Base-by-base conservation (phyloP, 305 asterid species). In the Fraxinus floribunda region DNA sequence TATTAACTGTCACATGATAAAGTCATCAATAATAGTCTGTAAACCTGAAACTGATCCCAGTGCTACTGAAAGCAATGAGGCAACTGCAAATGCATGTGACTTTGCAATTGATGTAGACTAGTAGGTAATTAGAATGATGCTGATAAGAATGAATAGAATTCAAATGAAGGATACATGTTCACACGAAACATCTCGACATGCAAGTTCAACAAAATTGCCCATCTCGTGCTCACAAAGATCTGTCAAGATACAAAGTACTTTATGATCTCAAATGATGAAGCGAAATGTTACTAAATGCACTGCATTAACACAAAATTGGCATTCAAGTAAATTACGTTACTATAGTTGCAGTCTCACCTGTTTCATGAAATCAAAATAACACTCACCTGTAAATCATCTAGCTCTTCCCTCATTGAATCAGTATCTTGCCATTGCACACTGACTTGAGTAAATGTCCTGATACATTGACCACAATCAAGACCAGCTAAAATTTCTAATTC, bases 361-460 rank as follows among this genome's bases (percentile, higher is more conserved):
- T 39, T 44, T 76, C 9, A 24, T 46, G 80, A 76, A 60, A 57
- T 35, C 10, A 71, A 77, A 80, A 52, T 68, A 22, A 26, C 39
- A 79, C 81, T 70, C 86, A 95, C 99, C 97, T 94, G 98, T 83
- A 96, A 90, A 88, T 96, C 99, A 80, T 96, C 99, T 75, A 96
- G 89, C 88, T 96, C 99, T 88, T 96, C 99, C 91, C 98, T 91
- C 98, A 96, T 91, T 76, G 99, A 89, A 88, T 96, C 99, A 38
- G 97, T 92, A 82, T 96, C 99, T 91, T 96, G 99, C 98, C 99
- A 96, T 88, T 94, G 99, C 87, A 94, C 93, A 73, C 99, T 96
- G 80, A 96, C 99, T 90, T 96, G 99, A 38, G 99, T 96, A 85
- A 96, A 96, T 87, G 99, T 96, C 90, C 99, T 96, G 90, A 86